Base-by-base conservation (phyloP, 805 yeast species). In the Monosporozyma yasuniensis region DNA sequence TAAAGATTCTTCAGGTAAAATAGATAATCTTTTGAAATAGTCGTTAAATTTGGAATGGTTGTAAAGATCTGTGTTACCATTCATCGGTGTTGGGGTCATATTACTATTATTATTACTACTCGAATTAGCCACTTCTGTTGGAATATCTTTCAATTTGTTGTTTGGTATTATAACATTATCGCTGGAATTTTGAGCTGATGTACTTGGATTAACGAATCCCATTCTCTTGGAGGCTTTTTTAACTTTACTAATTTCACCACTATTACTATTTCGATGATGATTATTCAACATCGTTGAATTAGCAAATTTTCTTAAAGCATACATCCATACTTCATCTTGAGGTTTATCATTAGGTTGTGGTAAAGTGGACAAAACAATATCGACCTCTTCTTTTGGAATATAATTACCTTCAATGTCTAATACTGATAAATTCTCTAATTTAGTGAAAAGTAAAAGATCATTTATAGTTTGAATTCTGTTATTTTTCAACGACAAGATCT, bases 161-260 rank as follows among this genome's bases (percentile, higher is more conserved):
- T 18, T 39, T 22, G 25, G 30, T 18, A 22, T 27, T 23, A 18
- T 34, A n/a, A 27, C 14, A 4, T 38, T 50, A 19, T 22, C 16
- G 23, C 39, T 37, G 6, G 14, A 21, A 11, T 22, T 28, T 3
- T 44, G 22, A 9, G 30, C 23, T n/a, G 28, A 37, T 25, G 45
- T 44, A 30, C 23, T 51, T 23, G 49, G 52, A 39, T 54, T 60
- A 37, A 84, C 79, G 48, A 84, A 76, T 0, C 90, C 91, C 89
- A 83, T 84, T 54, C 91, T 71, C 60, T 84, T 79, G 0, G 87
- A 79, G 4, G 87, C 86, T 49, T 80, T 74, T n/a, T 84, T 75
- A 46, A 56, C 74, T 14, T 84, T 75, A 46, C 55, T 50, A 52
- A 56, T 60, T 37, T 42, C 42, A 2, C 34, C 37, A 50, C 39